Evolutionary conservation across 495 filamentous ascomycete species (phyloP).

Genomic region (Pyrenopolyporus hunteri): DNA sequence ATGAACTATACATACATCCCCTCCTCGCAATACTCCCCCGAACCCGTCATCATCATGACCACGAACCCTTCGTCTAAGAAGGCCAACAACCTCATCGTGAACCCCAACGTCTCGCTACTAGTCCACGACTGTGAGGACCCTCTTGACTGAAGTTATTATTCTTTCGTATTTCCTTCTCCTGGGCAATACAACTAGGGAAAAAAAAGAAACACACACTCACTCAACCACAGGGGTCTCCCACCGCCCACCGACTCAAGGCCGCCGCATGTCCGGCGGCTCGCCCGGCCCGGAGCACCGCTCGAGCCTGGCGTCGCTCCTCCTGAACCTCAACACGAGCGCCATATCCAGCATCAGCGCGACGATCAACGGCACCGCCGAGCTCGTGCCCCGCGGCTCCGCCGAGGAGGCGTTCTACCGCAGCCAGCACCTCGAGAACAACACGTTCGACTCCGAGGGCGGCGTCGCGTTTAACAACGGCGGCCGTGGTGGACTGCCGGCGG

Average conservation of each 20-base stretch:
- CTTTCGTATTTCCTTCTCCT: background rate
- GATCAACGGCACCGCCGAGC: conserved; percentile 80
- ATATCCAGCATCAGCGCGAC: conserved; percentile 91
- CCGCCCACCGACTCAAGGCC: conserved; percentile 79
- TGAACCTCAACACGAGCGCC: conserved; percentile 87
- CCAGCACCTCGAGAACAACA: conserved; percentile 89
- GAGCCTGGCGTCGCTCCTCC: conserved; percentile 77
- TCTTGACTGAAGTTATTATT: background rate
- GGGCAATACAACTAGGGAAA: too few species aligned
- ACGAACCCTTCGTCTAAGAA: conserved; percentile 88
- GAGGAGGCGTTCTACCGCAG: conserved; percentile 83
- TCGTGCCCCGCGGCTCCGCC: conserved; percentile 73
- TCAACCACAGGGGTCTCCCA: conserved; percentile 74
- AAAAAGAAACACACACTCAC: background rate
- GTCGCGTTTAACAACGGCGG: conserved; percentile 37
- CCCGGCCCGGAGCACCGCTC: conserved; percentile 67
- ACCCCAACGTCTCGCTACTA: conserved; percentile 90
- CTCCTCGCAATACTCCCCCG: conserved; percentile 71
- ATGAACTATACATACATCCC: conserved; percentile 99
- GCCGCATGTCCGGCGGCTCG: conserved; percentile 61
- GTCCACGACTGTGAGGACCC: conserved; percentile 81
- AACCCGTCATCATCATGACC: conserved; percentile 90
- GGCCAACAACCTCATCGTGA: conserved; percentile 81
- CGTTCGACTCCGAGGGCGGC: conserved; percentile 65
- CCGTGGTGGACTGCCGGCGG: conserved; percentile 31